These are phyloP conservation scores for Clonostachys solani DNA, from an alignment of 2,329 filamentous ascomycete genomes.

Conservation along the genomic window DNA sequence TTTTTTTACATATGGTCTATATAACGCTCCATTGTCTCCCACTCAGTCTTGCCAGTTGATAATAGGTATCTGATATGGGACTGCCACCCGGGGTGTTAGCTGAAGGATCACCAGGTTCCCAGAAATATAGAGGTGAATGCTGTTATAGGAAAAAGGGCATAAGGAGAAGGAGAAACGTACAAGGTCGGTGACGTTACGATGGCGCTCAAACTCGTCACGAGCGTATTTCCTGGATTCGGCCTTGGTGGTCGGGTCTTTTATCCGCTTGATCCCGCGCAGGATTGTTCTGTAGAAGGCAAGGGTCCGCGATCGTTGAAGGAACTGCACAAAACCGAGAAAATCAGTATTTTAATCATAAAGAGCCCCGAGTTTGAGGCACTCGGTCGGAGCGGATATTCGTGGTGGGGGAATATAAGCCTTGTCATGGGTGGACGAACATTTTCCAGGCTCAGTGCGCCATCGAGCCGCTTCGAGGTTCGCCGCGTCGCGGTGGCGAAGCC, in stretches of 20 bases:
- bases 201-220: constrained; percentile 57
- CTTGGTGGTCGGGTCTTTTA: constrained; percentile 44
- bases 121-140: not conserved
- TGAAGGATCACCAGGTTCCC: not conserved
- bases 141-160: not conserved
- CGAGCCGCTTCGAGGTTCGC: constrained; percentile 17
- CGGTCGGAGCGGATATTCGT: too few relatives aligned
- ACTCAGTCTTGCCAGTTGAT: constrained; percentile 62
- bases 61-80: constrained; percentile 58
- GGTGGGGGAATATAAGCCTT: too few relatives aligned
- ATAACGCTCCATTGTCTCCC: constrained; percentile 54
- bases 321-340: constrained; percentile 32
- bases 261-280: constrained; percentile 47
- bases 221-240: constrained; percentile 53
- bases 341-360: constrained; percentile 1
- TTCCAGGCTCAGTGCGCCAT: constrained; percentile 47
- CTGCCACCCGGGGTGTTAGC: constrained; percentile 20
- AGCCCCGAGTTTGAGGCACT: not conserved
- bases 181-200: constrained; percentile 50
- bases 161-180: constrained; percentile 26
- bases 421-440: constrained; percentile 39
- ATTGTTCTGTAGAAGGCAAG: constrained; percentile 55
- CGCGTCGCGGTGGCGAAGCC: constrained; percentile 24
- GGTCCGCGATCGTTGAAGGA: constrained; percentile 51
- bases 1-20: constrained; percentile 27